phyloP scores from a whole-genome alignment of 2,329 filamentous ascomycete genomes.

The Bipolaris oryzae region DNA sequence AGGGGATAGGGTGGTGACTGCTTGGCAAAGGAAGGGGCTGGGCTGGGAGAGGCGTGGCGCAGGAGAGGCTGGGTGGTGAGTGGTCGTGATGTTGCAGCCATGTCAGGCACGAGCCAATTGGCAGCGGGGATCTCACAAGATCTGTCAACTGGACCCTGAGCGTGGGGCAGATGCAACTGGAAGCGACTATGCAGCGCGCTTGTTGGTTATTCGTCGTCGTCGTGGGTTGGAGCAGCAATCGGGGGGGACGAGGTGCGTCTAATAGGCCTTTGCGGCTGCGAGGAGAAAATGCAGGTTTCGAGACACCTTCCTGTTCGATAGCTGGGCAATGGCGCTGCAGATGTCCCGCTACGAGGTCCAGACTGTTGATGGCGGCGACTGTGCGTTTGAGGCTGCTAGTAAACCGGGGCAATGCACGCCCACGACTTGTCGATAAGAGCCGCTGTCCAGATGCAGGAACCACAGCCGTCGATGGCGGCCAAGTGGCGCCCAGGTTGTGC shows the following conservation, averaged over 20 bases:
- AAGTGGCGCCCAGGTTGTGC: not conserved
- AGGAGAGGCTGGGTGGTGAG: slow-evolving; percentile 29
- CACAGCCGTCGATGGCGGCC: not conserved
- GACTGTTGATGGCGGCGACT: slow-evolving; percentile 14
- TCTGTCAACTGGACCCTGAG: slow-evolving; percentile 9
- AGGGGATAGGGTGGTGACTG: slow-evolving; percentile 24
- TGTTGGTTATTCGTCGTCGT: not conserved
- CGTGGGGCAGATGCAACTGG: slow-evolving; percentile 7
- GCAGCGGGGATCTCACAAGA: slow-evolving; percentile 10
- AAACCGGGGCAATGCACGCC: slow-evolving; percentile 13
- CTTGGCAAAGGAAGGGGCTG: slow-evolving; percentile 20
- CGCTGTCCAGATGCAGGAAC: slow-evolving; percentile 3
- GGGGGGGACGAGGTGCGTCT: not conserved
- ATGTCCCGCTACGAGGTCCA: slow-evolving; percentile 14
- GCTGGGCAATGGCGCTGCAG: slow-evolving; percentile 15
- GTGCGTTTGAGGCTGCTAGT: slow-evolving; percentile 1
- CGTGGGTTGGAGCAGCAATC: not conserved
- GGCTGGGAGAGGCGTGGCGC: slow-evolving; percentile 25
- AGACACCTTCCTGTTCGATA: slow-evolving; percentile 26
- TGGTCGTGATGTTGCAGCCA: slow-evolving; percentile 27
- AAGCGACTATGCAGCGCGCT: slow-evolving; percentile 4
- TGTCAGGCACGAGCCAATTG: slow-evolving; percentile 35
- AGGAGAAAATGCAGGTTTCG: not conserved
- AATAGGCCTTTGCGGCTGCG: not conserved
- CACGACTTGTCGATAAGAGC: not conserved